phyloP scores from a whole-genome alignment of 129 eudicot species.

The Kitagawia praeruptora region DNA sequence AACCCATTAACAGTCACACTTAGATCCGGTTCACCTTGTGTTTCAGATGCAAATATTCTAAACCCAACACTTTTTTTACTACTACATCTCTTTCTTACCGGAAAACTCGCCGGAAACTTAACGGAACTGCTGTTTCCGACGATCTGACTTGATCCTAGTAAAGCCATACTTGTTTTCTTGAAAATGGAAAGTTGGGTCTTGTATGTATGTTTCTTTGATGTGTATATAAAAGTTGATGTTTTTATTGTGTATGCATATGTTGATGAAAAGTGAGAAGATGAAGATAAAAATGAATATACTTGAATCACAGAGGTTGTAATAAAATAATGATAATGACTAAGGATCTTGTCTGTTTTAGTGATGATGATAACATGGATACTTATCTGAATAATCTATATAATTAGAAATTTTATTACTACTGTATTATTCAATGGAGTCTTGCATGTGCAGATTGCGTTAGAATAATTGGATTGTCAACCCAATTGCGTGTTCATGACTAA shows the following conservation, averaged over 20 bases:
- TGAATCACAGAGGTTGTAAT: conserved; percentile 25
- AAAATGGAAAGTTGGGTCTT: background rate
- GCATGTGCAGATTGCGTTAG: background rate
- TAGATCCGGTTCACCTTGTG: conserved; percentile 63
- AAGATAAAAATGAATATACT: conserved; percentile 35
- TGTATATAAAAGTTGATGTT: background rate
- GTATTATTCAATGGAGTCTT: background rate
- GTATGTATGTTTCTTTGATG: background rate
- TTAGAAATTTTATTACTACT: background rate
- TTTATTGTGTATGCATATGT: background rate
- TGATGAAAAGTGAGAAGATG: conserved; percentile 9
- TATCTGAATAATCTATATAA: conserved; percentile 6
- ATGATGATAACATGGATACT: conserved; percentile 5
- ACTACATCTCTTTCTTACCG: conserved; percentile 17
- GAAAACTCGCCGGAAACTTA: conserved; percentile 35
- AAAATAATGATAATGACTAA: background rate
- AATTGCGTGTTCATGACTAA: background rate
- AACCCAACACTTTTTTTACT: conserved; percentile 32
- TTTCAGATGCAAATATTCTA: conserved; percentile 32
- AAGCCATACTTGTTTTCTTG: conserved; percentile 28
- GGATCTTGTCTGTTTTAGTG: background rate
- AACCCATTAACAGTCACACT: conserved; percentile 81
- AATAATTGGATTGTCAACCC: background rate
- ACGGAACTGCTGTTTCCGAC: conserved; percentile 19
- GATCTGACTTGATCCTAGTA: conserved; percentile 24